A percentile compares a stretch with the other conserved stretches of the same genome.
Evolutionary conservation across 495 filamentous ascomycete species (phyloP).

Genomic region (Beverwykella pulmonaria): DNA sequence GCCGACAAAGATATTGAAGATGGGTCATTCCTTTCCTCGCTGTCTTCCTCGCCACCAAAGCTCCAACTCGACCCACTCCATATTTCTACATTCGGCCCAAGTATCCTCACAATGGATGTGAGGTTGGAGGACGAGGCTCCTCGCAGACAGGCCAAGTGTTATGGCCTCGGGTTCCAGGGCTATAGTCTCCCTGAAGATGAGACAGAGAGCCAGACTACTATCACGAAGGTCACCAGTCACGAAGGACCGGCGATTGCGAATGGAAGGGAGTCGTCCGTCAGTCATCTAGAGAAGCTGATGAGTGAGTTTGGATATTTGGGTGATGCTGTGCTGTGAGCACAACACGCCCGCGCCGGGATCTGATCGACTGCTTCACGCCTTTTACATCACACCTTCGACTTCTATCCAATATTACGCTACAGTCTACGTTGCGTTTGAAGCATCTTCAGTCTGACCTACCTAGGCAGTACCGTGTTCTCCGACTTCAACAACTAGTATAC

Average conservation of each 20-base stretch:
- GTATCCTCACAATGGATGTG: slow-evolving; percentile 24
- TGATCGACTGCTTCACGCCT: too few relatives aligned
- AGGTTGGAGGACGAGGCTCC: slow-evolving; percentile 4
- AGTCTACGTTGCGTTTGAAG: not conserved
- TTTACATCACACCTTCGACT: too few relatives aligned
- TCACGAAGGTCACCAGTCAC: slow-evolving; percentile 12
- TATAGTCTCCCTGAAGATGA: slow-evolving; percentile 34
- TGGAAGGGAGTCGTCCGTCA: slow-evolving; percentile 8
- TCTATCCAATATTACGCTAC: not conserved
- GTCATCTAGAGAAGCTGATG: slow-evolving; percentile 32
- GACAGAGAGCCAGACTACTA: slow-evolving; percentile 19
- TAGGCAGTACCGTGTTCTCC: not conserved
- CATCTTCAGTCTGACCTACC: not conserved
- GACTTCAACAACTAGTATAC: not conserved
- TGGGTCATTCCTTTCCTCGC: not conserved
- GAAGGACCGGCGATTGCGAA: slow-evolving; percentile 4
- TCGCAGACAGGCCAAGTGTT: slow-evolving; percentile 28
- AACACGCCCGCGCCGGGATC: too few relatives aligned
- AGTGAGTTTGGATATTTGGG: slow-evolving; percentile 36
- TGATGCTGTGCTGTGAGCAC: slow-evolving; percentile 25
- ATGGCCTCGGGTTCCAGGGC: slow-evolving; percentile 30
- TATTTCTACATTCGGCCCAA: slow-evolving; percentile 19
- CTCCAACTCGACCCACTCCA: not conserved
- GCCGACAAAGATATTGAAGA: not conserved
- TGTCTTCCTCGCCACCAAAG: not conserved